Conservation (phyloP, 1,284 basidiomycete species). For the Ustilago vetiveriae region DNA sequence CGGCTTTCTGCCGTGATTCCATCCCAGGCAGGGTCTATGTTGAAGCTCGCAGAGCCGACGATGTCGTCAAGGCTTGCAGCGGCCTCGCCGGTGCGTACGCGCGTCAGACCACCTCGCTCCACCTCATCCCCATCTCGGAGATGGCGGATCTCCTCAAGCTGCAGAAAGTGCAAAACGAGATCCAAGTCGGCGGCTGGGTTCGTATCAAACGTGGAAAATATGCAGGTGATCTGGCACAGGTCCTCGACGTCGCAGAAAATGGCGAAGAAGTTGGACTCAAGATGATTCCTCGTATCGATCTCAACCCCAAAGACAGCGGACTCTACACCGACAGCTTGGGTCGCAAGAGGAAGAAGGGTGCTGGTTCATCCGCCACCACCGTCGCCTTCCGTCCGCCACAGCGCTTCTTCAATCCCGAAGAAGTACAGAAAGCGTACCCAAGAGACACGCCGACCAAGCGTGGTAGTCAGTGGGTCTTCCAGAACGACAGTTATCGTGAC, state of each 20-base stretch:
- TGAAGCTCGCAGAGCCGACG: slow-evolving; percentile 86
- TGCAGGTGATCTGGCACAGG: slow-evolving; percentile 91
- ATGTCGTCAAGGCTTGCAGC: slow-evolving; percentile 84
- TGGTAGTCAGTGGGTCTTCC: slow-evolving; percentile 72
- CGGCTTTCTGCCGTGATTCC: slow-evolving; percentile 94
- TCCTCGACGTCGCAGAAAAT: slow-evolving; percentile 90
- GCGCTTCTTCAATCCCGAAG: slow-evolving; percentile 92
- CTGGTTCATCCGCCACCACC: slow-evolving; percentile 53
- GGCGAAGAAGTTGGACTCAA: slow-evolving; percentile 93
- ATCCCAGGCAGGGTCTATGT: slow-evolving; percentile 94
- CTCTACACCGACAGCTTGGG: slow-evolving; percentile 68
- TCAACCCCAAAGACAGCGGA: slow-evolving; percentile 71
- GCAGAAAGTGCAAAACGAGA: slow-evolving; percentile 88
- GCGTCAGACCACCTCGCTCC: slow-evolving; percentile 73
- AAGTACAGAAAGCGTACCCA: slow-evolving; percentile 87
- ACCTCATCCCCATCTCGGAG: slow-evolving; percentile 94
- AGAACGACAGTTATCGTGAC: slow-evolving; percentile 90
- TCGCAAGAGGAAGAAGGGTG: slow-evolving; percentile 66
- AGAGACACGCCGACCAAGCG: slow-evolving; percentile 72
- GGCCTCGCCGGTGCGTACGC: slow-evolving; percentile 90
- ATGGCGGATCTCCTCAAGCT: slow-evolving; percentile 97
- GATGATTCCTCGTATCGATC: slow-evolving; percentile 95
- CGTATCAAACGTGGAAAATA: slow-evolving; percentile 94
- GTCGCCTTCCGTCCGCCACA: slow-evolving; percentile 82
- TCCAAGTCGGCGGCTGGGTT: slow-evolving; percentile 91